Evolutionary conservation across 768 basidiomycete genomes (phyloP).

Genomic region (Lentinula lateritia): DNA sequence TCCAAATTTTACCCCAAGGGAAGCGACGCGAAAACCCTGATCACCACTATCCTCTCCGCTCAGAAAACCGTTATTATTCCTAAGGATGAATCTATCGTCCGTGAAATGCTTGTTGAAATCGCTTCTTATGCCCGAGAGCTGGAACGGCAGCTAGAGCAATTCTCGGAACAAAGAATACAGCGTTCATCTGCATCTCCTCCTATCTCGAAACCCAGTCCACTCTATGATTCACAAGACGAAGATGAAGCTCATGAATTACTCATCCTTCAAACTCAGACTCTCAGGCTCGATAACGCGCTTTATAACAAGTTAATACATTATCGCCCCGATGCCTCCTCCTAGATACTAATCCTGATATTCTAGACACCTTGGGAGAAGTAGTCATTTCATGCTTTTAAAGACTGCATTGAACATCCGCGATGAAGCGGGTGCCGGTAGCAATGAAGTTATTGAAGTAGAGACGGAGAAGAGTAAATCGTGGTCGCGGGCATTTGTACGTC

Average conservation of each 20-base stretch:
- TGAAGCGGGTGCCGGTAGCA: neutral
- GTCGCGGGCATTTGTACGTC: neutral
- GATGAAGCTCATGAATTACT: neutral
- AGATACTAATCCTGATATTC: neutral
- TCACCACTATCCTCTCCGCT: slow-evolving; percentile 2
- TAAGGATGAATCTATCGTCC: neutral
- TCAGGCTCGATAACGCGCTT: neutral
- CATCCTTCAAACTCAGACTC: neutral
- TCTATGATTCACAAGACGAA: neutral
- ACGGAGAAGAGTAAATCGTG: neutral
- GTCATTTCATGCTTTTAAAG: neutral
- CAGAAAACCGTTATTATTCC: neutral
- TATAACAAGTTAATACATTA: neutral
- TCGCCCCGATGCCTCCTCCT: neutral
- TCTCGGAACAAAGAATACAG: neutral
- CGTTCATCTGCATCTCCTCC: neutral
- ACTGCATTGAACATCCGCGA: slow-evolving; percentile 1
- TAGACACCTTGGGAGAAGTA: neutral
- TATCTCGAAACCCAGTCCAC: neutral
- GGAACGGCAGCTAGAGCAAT: neutral
- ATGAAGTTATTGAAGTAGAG: neutral
- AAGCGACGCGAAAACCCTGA: neutral
- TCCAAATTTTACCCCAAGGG: neutral
- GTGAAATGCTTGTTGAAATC: neutral
- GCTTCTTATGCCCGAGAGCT: neutral